These are phyloP conservation scores for Blakeslea trispora DNA, from an alignment of 371 early-diverging fungal species.

Conservation along the genomic window DNA sequence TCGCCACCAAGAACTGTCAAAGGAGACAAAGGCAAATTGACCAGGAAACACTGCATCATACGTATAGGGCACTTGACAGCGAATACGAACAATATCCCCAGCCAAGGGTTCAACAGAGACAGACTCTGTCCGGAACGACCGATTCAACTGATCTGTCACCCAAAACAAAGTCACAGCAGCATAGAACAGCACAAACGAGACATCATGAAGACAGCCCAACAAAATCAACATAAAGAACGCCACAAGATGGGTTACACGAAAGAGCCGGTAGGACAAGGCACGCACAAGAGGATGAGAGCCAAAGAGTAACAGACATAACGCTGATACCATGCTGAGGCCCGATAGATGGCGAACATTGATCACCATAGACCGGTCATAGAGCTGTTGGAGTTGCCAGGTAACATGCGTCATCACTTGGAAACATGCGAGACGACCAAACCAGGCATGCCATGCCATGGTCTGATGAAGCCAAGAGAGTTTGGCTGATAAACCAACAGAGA, in stretches of 20 bases:
- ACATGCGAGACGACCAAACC: constrained; percentile 33
- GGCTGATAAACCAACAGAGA: constrained; percentile 35
- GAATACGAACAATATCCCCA: constrained; percentile 26
- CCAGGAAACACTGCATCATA: constrained; percentile 21
- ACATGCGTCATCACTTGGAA: constrained; percentile 34
- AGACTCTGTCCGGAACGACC: constrained; percentile 12
- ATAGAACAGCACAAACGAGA: constrained; percentile 39
- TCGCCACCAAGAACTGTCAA: constrained; percentile 8
- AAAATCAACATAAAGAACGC: constrained; percentile 23
- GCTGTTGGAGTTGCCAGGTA: constrained; percentile 26
- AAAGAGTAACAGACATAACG: constrained; percentile 18
- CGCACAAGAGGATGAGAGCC: constrained; percentile 43
- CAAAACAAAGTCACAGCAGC: constrained; percentile 24
- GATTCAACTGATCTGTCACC: constrained; percentile 34
- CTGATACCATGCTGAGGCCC: constrained; percentile 22
- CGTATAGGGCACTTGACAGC: constrained; percentile 22
- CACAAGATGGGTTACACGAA: constrained; percentile 33
- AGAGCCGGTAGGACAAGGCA: constrained; percentile 32
- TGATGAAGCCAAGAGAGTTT: constrained; percentile 23
- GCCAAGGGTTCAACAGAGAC: constrained; percentile 25
- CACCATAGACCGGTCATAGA: too few species aligned
- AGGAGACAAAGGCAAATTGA: constrained; percentile 33
- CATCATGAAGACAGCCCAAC: constrained; percentile 35
- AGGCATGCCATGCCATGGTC: constrained; percentile 36
- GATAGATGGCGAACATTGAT: constrained; percentile 29